Percentiles rank a stretch among this genome's conserved stretches.
Conservation (phyloP, 2,329 filamentous ascomycete species). For the Penicillium brasilianum region DNA sequence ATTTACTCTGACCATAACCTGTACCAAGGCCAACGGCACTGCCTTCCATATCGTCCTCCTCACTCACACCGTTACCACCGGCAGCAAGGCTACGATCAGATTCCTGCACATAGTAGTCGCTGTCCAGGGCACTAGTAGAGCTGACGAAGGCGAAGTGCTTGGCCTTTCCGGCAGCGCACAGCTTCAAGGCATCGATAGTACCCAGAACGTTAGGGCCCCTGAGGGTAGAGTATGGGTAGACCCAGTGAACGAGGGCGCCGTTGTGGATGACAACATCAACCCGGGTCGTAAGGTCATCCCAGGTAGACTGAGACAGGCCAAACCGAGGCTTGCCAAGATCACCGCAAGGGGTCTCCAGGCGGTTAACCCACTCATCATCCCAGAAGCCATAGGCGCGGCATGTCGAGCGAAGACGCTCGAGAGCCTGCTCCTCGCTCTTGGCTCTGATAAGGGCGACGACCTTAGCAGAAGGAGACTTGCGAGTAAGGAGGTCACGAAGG, state of each 20-base stretch:
- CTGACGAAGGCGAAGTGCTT: constrained; percentile 83
- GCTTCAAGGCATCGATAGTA: constrained; percentile 74
- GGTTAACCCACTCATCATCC: constrained; percentile 65
- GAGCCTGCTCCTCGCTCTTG: constrained; percentile 63
- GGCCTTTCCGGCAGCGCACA: constrained; percentile 76
- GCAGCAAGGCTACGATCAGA: constrained; percentile 66
- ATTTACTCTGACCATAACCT: constrained; percentile 91
- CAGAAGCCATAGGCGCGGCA: constrained; percentile 81
- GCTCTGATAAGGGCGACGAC: constrained; percentile 79
- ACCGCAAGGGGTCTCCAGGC: constrained; percentile 72
- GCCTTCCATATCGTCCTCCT: constrained; percentile 78
- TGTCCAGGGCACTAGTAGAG: constrained; percentile 83
- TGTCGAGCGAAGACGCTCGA: constrained; percentile 69
- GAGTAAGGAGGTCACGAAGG: constrained; percentile 72
- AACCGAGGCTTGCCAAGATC: constrained; percentile 75
- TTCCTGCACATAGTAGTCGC: constrained; percentile 76
- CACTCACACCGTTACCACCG: constrained; percentile 69
- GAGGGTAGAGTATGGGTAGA: constrained; percentile 75
- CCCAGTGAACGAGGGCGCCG: constrained; percentile 79
- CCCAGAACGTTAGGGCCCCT: constrained; percentile 77
- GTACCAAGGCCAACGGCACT: constrained; percentile 78
- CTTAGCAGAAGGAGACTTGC: constrained; percentile 60
- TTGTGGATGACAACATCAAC: constrained; percentile 83
- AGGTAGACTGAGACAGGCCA: constrained; percentile 69
- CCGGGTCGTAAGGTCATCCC: constrained; percentile 67